Evolutionary conservation across 148 eudicot genomes (phyloP).

Genomic region (Camellia sinensis): DNA sequence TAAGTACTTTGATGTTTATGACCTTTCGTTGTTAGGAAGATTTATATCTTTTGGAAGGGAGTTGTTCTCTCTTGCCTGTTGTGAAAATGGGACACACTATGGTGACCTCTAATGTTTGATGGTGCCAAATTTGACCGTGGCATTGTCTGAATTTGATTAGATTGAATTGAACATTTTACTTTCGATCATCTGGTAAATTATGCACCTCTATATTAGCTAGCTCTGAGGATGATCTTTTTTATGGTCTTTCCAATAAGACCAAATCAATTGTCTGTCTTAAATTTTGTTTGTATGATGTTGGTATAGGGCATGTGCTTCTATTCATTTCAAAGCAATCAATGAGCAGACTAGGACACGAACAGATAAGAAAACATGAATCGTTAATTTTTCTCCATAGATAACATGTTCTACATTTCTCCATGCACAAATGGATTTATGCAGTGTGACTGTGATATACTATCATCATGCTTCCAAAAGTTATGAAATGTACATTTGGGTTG

Average conservation of each 20-base stretch:
- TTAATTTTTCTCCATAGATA: no score
- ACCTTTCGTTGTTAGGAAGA: neutral
- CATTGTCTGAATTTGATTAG: neutral
- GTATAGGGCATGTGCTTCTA: slow-evolving; percentile 1
- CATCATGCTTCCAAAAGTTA: no score
- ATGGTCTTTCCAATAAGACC: neutral
- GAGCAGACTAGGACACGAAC: no score
- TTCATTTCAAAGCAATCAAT: neutral
- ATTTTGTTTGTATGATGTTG: neutral
- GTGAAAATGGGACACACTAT: neutral
- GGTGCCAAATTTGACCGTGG: neutral
- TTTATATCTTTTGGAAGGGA: neutral
- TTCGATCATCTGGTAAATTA: neutral
- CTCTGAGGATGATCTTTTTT: neutral
- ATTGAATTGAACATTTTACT: neutral
- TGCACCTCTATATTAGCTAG: neutral
- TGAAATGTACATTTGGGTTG: no score
- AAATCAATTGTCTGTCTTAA: neutral
- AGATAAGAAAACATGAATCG: no score
- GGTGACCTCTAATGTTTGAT: neutral
- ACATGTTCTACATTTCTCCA: no score
- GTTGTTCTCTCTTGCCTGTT: neutral
- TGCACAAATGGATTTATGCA: no score
- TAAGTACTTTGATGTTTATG: neutral
- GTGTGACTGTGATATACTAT: no score